Evolutionary conservation across 2,329 filamentous ascomycete species (phyloP), one percentile per base, ranked within the genome.

Genomic region (Colletotrichum caudatum): DNA sequence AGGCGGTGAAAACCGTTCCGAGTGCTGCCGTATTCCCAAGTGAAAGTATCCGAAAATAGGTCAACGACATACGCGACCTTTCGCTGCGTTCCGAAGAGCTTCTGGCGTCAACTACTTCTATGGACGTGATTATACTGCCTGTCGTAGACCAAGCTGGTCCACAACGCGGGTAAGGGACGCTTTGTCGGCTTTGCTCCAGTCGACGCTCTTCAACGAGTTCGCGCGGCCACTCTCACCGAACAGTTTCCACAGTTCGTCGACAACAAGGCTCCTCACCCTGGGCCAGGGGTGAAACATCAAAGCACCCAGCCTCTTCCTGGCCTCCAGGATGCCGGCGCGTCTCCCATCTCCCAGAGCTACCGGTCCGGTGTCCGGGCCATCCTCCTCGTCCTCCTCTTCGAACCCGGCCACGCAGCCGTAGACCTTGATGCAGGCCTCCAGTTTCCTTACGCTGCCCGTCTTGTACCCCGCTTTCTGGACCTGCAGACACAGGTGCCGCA

Each of bases 241-340:
- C 67, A 87, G 75, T 23, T 78, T 82, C 88, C 87, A 92, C 44
- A 92, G 78, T 79, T 89, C 88, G 75, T 92, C 90, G 5, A 89
- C 85, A 20, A 89, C 89, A 57, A 84, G 79, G 72, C 81, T 87
- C 72, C 91, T 82, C 75, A 97, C 90, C 76, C 89, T 88, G 7
- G 95, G 94, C 85, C 94, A 97, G 0, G 94, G 93, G 83, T 97
- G 95, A 69, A 90, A 81, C 74, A 97, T 83, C 84, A 97, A 89
- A 29, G 88, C 90, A 0, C 88, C 88, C 51, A 98, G 82, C 79
- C 94, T 93, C 78, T 87, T 90, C 65, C 90, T 80, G 4, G 92
- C 92, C 69, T 84, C 83, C 11, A 83, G 81, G 9, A 89, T 81
- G 0, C 83, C 82, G 33, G 84, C 81, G n/a, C 87, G 79, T n/a